A percentile compares a stretch with the other conserved stretches of the same genome.
These are phyloP conservation scores for Apiospora rasikravindrae DNA, from an alignment of 2,329 filamentous ascomycete species.

Conservation along the genomic window DNA sequence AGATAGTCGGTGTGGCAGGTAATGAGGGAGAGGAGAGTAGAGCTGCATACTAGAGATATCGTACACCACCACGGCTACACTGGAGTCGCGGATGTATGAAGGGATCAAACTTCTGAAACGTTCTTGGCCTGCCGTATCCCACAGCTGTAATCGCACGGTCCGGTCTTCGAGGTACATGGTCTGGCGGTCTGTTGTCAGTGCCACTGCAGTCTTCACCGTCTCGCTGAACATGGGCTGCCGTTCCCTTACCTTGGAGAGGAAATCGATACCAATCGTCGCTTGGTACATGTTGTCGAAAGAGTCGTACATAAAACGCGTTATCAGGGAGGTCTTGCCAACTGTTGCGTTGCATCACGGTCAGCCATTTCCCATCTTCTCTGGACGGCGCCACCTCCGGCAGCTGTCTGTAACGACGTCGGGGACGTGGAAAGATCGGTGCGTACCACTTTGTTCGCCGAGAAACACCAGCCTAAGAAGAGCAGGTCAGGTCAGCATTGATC, in stretches of 20 bases:
- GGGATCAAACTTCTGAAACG: conserved; percentile 96
- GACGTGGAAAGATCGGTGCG: conserved; percentile 38
- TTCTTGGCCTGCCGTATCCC: conserved; percentile 98
- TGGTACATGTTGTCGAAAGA: conserved; percentile 99
- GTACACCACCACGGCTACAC: conserved; percentile 97
- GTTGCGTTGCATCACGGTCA: conserved; percentile 27
- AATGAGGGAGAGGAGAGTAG: conserved; percentile 19
- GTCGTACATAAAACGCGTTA: conserved; percentile 99
- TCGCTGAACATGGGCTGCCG: conserved; percentile 9
- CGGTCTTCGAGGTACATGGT: conserved; percentile 99
- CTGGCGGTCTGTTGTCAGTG: conserved; percentile 46
- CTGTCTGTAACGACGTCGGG: not conserved
- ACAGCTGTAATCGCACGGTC: conserved; percentile 94
- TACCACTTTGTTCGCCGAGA: conserved; percentile 98
- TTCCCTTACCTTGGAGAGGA: conserved; percentile 84
- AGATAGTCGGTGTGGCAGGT: not conserved
- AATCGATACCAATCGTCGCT: conserved; percentile 98
- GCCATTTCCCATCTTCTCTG: not conserved
- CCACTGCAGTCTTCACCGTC: not conserved
- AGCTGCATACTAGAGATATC: conserved; percentile 87
- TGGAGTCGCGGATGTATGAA: conserved; percentile 97
- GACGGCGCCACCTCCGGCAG: not conserved
- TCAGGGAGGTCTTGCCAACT: conserved; percentile 99
- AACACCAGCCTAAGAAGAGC: conserved; percentile 81
- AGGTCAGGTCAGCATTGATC: not conserved